phyloP scores from a whole-genome alignment of 2,329 filamentous ascomycete species.

The Sporothrix variecibatus region DNA sequence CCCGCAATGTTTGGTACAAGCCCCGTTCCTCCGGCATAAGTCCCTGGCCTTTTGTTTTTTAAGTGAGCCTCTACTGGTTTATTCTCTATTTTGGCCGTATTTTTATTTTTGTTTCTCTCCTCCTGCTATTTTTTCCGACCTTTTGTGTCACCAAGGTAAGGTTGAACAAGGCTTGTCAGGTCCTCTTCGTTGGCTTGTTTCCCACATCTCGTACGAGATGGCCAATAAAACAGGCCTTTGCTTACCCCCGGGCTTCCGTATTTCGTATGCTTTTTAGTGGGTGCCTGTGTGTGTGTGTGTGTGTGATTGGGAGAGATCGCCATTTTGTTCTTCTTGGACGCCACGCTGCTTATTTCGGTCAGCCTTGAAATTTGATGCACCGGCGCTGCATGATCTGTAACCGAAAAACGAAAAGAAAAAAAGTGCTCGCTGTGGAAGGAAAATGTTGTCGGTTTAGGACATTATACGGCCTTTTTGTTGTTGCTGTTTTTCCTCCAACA shows the following conservation, averaged over 20 bases:
- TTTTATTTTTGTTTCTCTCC: not conserved
- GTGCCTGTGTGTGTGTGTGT: not conserved
- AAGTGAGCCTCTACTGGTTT: not conserved
- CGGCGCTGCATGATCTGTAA: not conserved
- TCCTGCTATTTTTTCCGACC: not conserved
- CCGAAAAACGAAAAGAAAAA: not conserved
- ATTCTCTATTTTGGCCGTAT: not conserved
- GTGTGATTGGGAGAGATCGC: not conserved
- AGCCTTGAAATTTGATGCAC: not conserved
- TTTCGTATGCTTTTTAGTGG: not conserved
- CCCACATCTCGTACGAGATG: not conserved
- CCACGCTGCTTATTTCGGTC: conserved; percentile 16
- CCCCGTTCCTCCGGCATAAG: not conserved
- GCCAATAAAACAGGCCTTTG: not conserved
- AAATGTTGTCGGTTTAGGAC: too few relatives aligned
- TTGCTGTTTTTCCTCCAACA: not conserved
- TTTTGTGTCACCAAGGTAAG: not conserved
- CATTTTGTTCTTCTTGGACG: not conserved
- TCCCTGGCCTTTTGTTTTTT: not conserved
- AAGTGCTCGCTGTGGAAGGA: not conserved
- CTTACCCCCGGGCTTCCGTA: not conserved
- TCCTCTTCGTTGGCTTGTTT: not conserved
- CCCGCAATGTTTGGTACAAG: not conserved
- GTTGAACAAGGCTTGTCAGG: conserved; percentile 10
- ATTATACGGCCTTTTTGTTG: not conserved